Base-by-base conservation (phyloP, 2,329 filamentous ascomycete species). In the Cryphonectria carpinicola region DNA sequence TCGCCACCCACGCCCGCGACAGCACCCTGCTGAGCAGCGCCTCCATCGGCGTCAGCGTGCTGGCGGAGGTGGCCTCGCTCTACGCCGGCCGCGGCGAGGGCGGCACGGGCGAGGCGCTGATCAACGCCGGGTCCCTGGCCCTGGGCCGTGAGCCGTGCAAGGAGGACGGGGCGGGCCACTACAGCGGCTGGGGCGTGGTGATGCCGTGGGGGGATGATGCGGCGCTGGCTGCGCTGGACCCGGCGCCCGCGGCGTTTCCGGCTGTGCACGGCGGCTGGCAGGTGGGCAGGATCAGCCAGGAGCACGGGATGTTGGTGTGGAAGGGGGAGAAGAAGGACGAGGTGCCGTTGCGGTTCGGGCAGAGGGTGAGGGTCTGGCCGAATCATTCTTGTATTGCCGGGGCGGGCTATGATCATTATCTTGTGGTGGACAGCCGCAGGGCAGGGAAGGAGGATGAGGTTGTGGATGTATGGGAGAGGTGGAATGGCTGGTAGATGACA, bases 371-470 rank as follows among this genome's bases (percentile, higher is more conserved):
- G 70, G 82, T 95, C 10, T 95, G 91, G 89, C 92, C 93, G 0
- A 95, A 95, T 75, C 93, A 96, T 81, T 89, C 92, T 49, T 96
- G 93, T 78, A 91, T 95, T 74, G 88, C 92, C 1, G 90, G 91
- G 0, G 90, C 89, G 0, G 87, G 88, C 39, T 93, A 90, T 80
- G 89, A 86, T 1, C 93, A 89, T 85, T 96, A 94, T 80, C 81
- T 94, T 28, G 82, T 95, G 46, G 88, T 95, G 1, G 92, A 95
- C 79, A 89, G 88, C 39, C 83, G 86, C 66, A 80, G 79, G 22
- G 80, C 83, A 67, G 85, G 84, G 0, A 82, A 83, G 32, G 85
- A 88, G 74, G 84, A 90, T 71, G 85, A 88, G 75, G 85, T 93
- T 72, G 84, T 93, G n/a, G 93, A 95, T 83, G 86, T 95, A 32